A percentile compares a stretch with the other conserved stretches of the same genome.
Evolutionary conservation across 176 grass and related monocot genomes (phyloP).

Genomic region (Neostapfia colusana): DNA sequence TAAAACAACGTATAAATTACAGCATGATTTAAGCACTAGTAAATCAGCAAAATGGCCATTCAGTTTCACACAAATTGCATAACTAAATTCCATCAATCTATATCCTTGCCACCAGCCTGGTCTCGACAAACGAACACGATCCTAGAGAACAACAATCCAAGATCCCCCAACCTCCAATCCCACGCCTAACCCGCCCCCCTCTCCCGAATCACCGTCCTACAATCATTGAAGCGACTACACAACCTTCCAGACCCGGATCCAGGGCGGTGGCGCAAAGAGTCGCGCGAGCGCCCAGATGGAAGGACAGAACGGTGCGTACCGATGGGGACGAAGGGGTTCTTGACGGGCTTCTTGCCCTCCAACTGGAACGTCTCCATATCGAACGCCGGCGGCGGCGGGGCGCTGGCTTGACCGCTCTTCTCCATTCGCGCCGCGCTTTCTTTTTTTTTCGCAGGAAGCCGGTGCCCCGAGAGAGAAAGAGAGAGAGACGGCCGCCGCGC

Average conservation of each 20-base stretch:
- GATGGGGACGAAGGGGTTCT: slow-evolving; percentile 96
- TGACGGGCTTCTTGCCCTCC: slow-evolving; percentile 70
- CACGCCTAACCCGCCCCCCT: background rate
- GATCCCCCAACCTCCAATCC: background rate
- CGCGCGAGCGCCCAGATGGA: background rate
- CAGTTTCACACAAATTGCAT: background rate
- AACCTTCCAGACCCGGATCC: background rate
- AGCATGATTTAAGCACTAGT: background rate
- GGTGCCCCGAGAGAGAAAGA: background rate
- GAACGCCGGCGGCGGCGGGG: slow-evolving; percentile 24
- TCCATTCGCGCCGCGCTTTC: slow-evolving; percentile 33
- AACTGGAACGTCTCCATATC: slow-evolving; percentile 50
- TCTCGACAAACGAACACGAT: background rate
- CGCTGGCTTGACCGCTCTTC: slow-evolving; percentile 37
- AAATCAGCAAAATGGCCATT: background rate
- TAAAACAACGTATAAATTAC: background rate
- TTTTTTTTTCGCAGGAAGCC: background rate
- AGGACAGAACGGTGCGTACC: slow-evolving; percentile 47
- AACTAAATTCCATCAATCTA: background rate
- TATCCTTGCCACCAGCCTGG: background rate
- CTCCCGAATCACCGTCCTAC: background rate
- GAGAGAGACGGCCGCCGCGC: slow-evolving; percentile 13
- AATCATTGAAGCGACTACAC: background rate
- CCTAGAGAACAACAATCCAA: background rate
- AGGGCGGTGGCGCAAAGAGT: background rate